phyloP scores from a whole-genome alignment of 2,329 filamentous ascomycete genomes.

The Neurospora sp. region DNA sequence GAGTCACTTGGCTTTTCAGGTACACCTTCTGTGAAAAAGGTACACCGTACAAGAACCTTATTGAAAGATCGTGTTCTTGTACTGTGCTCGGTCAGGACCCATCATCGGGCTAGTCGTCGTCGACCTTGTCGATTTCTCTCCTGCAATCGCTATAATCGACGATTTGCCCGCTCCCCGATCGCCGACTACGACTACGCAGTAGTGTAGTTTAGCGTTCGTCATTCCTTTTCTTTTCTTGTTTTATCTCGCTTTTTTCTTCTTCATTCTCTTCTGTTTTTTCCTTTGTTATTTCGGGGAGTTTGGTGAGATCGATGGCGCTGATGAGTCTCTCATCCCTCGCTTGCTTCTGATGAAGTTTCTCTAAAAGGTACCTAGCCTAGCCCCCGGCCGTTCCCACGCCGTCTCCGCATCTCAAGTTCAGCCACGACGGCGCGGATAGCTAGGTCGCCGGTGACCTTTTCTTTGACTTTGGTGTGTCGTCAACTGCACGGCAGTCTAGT shows the following conservation, averaged over 20 bases:
- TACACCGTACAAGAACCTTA: neutral
- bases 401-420: neutral
- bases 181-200: neutral
- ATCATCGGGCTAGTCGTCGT: neutral
- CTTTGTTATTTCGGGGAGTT: neutral
- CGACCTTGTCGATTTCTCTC: neutral
- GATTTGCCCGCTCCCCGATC: neutral
- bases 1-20: neutral
- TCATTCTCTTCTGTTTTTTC: neutral
- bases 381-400: neutral
- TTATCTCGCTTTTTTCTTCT: neutral
- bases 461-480: neutral
- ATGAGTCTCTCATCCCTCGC: neutral
- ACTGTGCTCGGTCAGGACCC: neutral
- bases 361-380: neutral
- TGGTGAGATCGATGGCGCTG: neutral
- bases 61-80: neutral
- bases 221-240: neutral
- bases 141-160: neutral
- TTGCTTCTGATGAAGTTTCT: neutral
- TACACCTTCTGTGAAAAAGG: neutral
- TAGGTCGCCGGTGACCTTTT: neutral
- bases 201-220: neutral
- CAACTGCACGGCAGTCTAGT: neutral
- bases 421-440: neutral